Base-by-base conservation (phyloP, 495 filamentous ascomycete species). In the Podospora sp. region DNA sequence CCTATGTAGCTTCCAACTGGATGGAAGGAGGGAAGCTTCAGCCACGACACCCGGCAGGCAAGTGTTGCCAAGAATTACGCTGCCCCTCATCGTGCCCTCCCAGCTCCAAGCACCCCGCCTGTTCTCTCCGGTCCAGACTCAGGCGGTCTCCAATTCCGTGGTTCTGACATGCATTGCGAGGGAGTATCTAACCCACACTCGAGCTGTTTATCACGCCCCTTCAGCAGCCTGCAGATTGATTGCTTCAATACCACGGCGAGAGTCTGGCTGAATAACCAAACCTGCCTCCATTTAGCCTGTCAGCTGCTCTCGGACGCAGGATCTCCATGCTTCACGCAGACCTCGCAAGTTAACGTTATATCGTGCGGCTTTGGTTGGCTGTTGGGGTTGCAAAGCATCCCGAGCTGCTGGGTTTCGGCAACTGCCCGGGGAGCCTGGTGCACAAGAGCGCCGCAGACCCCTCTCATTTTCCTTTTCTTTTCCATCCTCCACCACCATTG, bases 111-210 rank as follows among this genome's bases (percentile, higher is more conserved):
- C 52, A 11, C 52, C 52, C 52, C 52, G 52, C 52, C 52, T 55
- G 52, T 55, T 55, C 40, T 46, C 16, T 6, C 40, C 11, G 12
- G 9, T 18, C 16, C 11, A 18, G 16, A 12, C 40, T 46, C 40
- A 46, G 40, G 40, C 40, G 40, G 40, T 46, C 52, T 24, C 52
- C 52, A 14, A 60, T 33, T 60, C 18, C 18, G 29, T 22, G 57
- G 57, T 60, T 60, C 26, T 60, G 57, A 33, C 57, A 36, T 60
- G 57, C 57, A 60, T 60, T 60, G 57, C n/a, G 40, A 46, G 40
- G 57, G 25, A n/a, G 57, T 36, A 60, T 60, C 20, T 49, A 46
- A 36, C 56, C 40, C 49, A 29, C 63, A 65, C 35, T 52, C 49
- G 12, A 40, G 60, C 33, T 26, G 21, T 26, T 57, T 26, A 24